Evolutionary conservation across 306 rosid species (phyloP).

Genomic region (Casuarina glauca): DNA sequence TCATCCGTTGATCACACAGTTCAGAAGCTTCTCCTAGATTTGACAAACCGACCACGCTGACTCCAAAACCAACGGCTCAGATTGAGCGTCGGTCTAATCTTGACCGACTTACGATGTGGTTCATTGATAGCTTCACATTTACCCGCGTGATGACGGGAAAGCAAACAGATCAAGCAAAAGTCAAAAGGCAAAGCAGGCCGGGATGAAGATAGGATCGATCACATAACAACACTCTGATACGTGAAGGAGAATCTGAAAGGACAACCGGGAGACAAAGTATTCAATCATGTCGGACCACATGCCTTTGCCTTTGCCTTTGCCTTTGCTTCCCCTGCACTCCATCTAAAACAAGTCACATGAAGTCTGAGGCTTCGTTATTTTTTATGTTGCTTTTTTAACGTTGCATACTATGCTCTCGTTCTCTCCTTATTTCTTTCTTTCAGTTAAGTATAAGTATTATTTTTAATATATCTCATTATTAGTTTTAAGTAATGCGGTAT

Average conservation of each 20-base stretch:
- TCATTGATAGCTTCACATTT: too few species aligned
- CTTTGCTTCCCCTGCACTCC: too few species aligned
- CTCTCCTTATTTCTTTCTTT: background rate
- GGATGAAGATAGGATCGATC: background rate
- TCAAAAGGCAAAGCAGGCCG: background rate
- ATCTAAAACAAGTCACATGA: slow-evolving; percentile 4
- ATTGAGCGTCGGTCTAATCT: background rate
- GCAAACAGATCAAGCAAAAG: background rate
- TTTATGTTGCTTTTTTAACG: background rate
- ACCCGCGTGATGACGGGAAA: background rate
- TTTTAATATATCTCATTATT: too few species aligned
- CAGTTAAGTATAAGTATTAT: too few species aligned
- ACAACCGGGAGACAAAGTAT: slow-evolving; percentile 19
- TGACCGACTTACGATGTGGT: background rate
- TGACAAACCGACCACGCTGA: background rate
- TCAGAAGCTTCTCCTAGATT: too few species aligned
- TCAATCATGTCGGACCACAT: slow-evolving; percentile 24
- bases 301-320: slow-evolving; percentile 13
- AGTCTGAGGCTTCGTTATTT: background rate
- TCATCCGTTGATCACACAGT: too few species aligned
- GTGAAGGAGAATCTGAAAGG: background rate
- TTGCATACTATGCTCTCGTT: background rate
- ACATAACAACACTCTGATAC: background rate
- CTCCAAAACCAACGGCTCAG: background rate
- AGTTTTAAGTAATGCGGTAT: too few species aligned